phyloP scores from a whole-genome alignment of 2,329 filamentous ascomycete genomes.

The Fusarium sp. region DNA sequence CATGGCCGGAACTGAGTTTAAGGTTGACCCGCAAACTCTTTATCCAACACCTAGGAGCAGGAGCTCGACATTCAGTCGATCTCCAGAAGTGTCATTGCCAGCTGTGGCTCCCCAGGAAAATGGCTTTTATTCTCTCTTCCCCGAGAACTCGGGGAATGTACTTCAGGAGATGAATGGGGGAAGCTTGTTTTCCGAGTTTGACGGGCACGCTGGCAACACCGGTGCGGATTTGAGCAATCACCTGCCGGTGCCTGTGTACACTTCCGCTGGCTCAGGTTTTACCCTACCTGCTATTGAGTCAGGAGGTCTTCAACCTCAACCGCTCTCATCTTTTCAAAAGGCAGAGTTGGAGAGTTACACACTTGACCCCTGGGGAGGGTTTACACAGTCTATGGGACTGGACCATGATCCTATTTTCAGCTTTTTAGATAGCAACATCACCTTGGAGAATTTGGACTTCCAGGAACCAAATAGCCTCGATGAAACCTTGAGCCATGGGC shows the following conservation, averaged over 20 bases:
- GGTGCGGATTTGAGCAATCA: neutral
- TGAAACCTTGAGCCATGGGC: too few relatives aligned
- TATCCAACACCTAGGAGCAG: neutral
- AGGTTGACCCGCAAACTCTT: neutral
- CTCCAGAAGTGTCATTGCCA: neutral
- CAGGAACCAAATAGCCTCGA: too few relatives aligned
- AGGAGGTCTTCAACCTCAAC: too few relatives aligned
- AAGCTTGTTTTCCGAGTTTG: neutral
- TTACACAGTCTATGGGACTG: too few relatives aligned
- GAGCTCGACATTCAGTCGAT: neutral
- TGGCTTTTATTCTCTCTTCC: neutral
- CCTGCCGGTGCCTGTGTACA: neutral
- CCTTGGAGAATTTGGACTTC: too few relatives aligned
- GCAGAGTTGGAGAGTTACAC: too few relatives aligned
- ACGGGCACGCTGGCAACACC: neutral
- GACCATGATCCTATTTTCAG: too few relatives aligned
- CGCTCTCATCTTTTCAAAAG: too few relatives aligned
- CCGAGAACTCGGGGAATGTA: neutral
- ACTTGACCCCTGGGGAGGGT: too few relatives aligned
- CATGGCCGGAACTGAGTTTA: neutral
- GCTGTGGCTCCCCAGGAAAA: neutral
- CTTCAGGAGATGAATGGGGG: neutral
- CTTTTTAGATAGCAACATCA: too few relatives aligned
- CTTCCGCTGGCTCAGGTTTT: neutral
- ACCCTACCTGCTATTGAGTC: too few relatives aligned